These are phyloP conservation scores for Fusarium lyarnte DNA, from an alignment of 2,329 filamentous ascomycete genomes.

Conservation along the genomic window DNA sequence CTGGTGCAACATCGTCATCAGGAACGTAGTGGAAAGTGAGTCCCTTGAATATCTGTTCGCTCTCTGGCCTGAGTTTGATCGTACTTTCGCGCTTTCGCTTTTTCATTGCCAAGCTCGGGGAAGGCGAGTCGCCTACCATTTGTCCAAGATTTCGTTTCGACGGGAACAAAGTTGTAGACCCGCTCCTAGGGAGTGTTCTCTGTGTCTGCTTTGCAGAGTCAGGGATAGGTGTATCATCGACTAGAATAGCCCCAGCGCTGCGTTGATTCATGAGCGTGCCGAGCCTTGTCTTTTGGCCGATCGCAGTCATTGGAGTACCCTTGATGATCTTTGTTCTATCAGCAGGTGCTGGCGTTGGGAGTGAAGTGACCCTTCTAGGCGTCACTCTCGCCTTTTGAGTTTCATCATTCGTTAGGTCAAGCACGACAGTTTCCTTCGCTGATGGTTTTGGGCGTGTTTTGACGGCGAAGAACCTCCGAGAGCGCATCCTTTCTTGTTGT, in stretches of 20 bases:
- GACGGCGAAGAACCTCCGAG: constrained; percentile 44
- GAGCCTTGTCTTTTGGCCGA: constrained; percentile 35
- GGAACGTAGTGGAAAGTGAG: constrained; percentile 82
- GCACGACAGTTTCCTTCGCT: constrained; percentile 11
- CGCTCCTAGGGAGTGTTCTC: constrained; percentile 39
- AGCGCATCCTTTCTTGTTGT: constrained; percentile 46
- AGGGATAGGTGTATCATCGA: constrained; percentile 45
- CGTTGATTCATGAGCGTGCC: constrained; percentile 29
- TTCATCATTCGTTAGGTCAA: constrained; percentile 31
- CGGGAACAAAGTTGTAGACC: constrained; percentile 46
- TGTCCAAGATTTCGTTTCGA: constrained; percentile 14
- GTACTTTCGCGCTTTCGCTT: constrained; percentile 58
- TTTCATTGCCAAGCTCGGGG: constrained; percentile 42
- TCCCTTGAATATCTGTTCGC: constrained; percentile 66
- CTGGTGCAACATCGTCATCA: constrained; percentile 75
- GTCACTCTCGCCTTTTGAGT: constrained; percentile 19
- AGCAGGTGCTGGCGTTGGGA: constrained; percentile 20
- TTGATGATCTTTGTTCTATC: constrained; percentile 38
- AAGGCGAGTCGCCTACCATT: constrained; percentile 38
- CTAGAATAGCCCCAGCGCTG: constrained; percentile 30
- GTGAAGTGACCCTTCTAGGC: constrained; percentile 33
- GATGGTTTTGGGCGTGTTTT: constrained; percentile 3
- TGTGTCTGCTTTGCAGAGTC: constrained; percentile 35
- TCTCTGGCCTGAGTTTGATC: constrained; percentile 59
- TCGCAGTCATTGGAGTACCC: constrained; percentile 43